phyloP scores from a whole-genome alignment of 331 rosid genomes.

The Stylosanthes scabra region DNA sequence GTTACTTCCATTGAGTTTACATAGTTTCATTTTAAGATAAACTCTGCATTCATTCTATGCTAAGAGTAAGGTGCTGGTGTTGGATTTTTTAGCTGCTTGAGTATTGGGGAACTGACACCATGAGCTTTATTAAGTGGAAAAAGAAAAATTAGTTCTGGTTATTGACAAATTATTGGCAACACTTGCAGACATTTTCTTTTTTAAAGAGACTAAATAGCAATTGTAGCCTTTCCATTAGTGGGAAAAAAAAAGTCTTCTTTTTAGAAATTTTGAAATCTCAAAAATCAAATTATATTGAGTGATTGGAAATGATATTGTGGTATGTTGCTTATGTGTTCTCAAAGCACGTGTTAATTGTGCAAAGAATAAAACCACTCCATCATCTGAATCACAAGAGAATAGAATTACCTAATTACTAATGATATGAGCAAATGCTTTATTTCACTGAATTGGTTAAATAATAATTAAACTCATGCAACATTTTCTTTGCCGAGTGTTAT shows the following conservation, averaged over 20 bases:
- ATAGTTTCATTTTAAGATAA: slow-evolving; percentile 17
- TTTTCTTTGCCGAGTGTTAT: slow-evolving; percentile 13
- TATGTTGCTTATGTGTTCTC: neutral
- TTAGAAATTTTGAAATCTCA: slow-evolving; percentile 21
- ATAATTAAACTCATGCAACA: neutral
- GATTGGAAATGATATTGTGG: slow-evolving; percentile 9
- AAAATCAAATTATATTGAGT: neutral
- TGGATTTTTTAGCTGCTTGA: slow-evolving; percentile 13
- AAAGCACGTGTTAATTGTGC: neutral
- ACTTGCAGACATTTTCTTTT: slow-evolving; percentile 7
- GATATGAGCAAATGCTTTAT: slow-evolving; percentile 15
- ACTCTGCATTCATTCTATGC: neutral
- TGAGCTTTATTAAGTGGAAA: neutral
- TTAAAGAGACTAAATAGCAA: slow-evolving; percentile 20
- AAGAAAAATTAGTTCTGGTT: slow-evolving; percentile 11
- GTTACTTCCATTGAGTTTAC: slow-evolving; percentile 6
- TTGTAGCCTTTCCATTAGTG: slow-evolving; percentile 17
- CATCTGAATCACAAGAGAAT: neutral
- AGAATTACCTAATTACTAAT: neutral
- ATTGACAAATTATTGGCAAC: slow-evolving; percentile 19
- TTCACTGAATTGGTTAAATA: slow-evolving; percentile 27
- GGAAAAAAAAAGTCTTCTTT: neutral
- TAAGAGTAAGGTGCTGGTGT: neutral
- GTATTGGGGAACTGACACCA: slow-evolving; percentile 12
- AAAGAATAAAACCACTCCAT: neutral